A percentile compares a stretch with the other conserved stretches of the same genome.
These are phyloP conservation scores for Alternaria sp. DNA, from an alignment of 2,329 filamentous ascomycete genomes.

Conservation along the genomic window DNA sequence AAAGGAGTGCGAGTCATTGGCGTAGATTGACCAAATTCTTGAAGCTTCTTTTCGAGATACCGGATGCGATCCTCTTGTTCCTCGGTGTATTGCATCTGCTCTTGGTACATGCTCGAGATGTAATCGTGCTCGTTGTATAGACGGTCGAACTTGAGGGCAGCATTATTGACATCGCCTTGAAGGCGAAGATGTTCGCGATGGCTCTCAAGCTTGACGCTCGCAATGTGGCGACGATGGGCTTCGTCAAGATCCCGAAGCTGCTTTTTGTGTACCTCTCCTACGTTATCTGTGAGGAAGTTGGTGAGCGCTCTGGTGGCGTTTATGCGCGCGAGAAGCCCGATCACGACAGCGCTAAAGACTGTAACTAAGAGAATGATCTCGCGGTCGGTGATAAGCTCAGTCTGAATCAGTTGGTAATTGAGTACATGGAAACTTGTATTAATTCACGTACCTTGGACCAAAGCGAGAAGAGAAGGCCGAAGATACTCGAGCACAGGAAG, in stretches of 20 bases:
- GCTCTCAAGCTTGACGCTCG: conserved; percentile 12
- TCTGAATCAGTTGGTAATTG: conserved; percentile 8
- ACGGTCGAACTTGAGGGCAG: conserved; percentile 15
- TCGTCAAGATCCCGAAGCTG: conserved; percentile 17
- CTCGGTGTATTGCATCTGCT: conserved; percentile 22
- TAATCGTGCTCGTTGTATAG: conserved; percentile 24
- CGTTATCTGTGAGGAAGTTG: conserved; percentile 8
- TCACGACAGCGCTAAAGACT: conserved; percentile 10
- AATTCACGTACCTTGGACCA: conserved; percentile 12
- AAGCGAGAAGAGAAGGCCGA: conserved; percentile 6
- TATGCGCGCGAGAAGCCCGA: conserved; percentile 2
- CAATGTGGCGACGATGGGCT: conserved; percentile 15
- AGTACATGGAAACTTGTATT: not conserved
- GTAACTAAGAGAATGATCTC: conserved; percentile 18
- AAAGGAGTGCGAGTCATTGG: conserved; percentile 8
- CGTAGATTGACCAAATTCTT: conserved; percentile 24
- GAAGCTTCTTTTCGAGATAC: conserved; percentile 40
- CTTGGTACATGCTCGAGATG: conserved; percentile 21
- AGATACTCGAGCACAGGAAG: conserved; percentile 18
- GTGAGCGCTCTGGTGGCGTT: conserved; percentile 2
- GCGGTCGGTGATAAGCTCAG: conserved; percentile 13
- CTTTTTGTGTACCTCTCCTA: conserved; percentile 10
- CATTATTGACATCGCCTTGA: conserved; percentile 5
- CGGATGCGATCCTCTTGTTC: conserved; percentile 41
- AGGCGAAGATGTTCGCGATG: conserved; percentile 11